Evolutionary conservation across 805 yeast genomes (phyloP).

Genomic region (Candida nemodendra): DNA sequence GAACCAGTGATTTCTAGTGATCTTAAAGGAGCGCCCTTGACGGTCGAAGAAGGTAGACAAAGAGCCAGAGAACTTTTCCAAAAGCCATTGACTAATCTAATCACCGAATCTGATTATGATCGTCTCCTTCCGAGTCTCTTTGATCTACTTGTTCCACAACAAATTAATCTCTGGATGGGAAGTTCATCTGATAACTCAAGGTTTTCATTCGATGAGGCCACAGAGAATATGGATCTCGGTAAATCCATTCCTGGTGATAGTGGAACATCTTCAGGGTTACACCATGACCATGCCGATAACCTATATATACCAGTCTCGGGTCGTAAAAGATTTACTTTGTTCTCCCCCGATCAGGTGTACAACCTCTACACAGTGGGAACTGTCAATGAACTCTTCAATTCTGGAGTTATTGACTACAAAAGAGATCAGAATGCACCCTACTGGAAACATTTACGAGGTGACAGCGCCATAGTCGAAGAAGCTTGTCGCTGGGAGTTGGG

Average conservation of each 20-base stretch:
- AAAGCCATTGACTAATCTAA: conserved; percentile 55
- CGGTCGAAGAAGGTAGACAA: conserved; percentile 34
- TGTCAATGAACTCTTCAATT: conserved; percentile 47
- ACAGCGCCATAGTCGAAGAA: conserved; percentile 57
- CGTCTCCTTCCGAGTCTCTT: conserved; percentile 46
- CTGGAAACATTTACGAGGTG: conserved; percentile 64
- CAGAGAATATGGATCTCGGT: conserved; percentile 44
- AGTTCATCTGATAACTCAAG: conserved; percentile 23
- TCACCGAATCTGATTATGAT: conserved; percentile 23
- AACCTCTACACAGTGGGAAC: conserved; percentile 65
- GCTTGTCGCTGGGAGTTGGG: conserved; percentile 43
- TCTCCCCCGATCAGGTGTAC: conserved; percentile 59
- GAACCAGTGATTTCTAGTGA: conserved; percentile 18
- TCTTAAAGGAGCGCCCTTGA: conserved; percentile 25
- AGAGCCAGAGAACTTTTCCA: conserved; percentile 54
- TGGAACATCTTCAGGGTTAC: conserved; percentile 68
- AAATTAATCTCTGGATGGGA: conserved; percentile 76
- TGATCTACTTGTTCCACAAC: conserved; percentile 55
- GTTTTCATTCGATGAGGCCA: conserved; percentile 13
- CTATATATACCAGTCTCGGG: conserved; percentile 63
- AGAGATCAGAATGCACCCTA: conserved; percentile 51
- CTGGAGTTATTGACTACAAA: conserved; percentile 67
- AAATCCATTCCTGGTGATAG: conserved; percentile 49
- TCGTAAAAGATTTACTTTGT: conserved; percentile 62
- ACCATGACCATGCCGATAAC: conserved; percentile 81